Base-by-base conservation (phyloP, 2,329 filamentous ascomycete species). In the Anthostomella pinea region DNA sequence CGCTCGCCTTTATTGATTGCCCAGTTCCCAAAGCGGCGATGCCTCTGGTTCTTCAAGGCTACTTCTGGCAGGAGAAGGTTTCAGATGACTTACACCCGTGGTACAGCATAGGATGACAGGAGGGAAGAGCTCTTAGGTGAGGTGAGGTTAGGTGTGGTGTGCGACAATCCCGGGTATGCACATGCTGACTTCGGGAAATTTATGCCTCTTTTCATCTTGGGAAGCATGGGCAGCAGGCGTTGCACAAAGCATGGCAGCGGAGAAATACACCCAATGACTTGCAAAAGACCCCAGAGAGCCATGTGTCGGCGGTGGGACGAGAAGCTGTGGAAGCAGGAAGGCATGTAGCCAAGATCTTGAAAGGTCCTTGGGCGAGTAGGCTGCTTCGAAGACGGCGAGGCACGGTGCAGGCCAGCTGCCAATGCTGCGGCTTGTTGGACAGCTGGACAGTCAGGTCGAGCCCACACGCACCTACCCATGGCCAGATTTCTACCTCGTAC, bases 121-220 rank as follows among this genome's bases (percentile, higher is more conserved):
- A 52, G 38, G 35, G 26, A 40, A 39, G 43, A 35, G 39, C 18
- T 27, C 33, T 35, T 37, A 43, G 38, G 43, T 29, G 37, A 48
- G 36, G n/a, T 44, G 27, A n/a, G 20, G 35, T 38, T 39, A 41
- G 45, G 51, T 36, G 39, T 41, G 38, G 51, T 56, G n/a, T n/a
- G 43, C 41, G 33, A 55, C 53, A 41, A 49, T 35, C 41, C 34
- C 59, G 59, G 59, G 47, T 60, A 53, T 59, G 45, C 55, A 57
- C 61, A 57, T 41, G 49, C 56, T 48, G 58, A 59, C 54, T 58
- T 57, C 57, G 60, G 60, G 57, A 55, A 54, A 56, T 52, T 54
- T 50, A 43, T 49, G 51, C 49, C 38, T 52, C 51, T 54, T 50
- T 51, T 51, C 48, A 51, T 49, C 43, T 50, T 54, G 49, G 53